Conservation (phyloP, 208 protist species). For the Balamuthia mandrillaris region DNA sequence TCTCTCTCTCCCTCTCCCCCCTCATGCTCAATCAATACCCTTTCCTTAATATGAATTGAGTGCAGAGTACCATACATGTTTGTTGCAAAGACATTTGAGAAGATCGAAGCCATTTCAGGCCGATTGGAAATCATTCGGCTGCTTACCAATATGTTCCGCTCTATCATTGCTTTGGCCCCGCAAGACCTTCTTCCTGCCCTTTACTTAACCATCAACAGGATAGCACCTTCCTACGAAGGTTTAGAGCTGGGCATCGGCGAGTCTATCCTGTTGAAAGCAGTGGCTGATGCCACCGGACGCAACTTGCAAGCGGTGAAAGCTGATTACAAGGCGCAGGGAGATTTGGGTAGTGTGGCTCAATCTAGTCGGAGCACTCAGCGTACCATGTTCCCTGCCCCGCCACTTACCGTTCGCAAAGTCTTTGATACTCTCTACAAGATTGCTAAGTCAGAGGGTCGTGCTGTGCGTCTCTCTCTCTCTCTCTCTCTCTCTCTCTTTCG, state of each 20-base stretch:
- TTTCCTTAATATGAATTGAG: background rate
- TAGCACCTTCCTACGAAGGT: slow-evolving; percentile 91
- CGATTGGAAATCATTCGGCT: slow-evolving; percentile 12
- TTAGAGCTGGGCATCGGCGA: slow-evolving; percentile 97
- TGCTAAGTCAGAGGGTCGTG: slow-evolving; percentile 83
- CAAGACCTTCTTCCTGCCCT: background rate
- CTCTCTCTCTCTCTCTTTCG: background rate
- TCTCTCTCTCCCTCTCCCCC: background rate
- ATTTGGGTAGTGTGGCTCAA: slow-evolving; percentile 92
- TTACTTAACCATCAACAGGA: slow-evolving; percentile 35
- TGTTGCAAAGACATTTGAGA: background rate
- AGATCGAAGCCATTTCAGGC: background rate
- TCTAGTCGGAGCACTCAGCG: slow-evolving; percentile 24
- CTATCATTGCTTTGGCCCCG: background rate
- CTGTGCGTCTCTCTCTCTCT: slow-evolving; percentile 50
- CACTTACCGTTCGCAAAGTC: slow-evolving; percentile 85
- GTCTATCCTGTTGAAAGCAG: slow-evolving; percentile 87
- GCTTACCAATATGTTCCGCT: slow-evolving; percentile 25
- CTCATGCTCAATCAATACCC: background rate
- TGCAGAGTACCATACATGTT: background rate
- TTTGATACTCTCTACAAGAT: slow-evolving; percentile 85
- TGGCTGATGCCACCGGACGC: slow-evolving; percentile 87
- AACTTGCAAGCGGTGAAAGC: slow-evolving; percentile 76
- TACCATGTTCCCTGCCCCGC: slow-evolving; percentile 85
- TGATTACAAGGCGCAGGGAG: slow-evolving; percentile 83